Base-by-base conservation (phyloP, 164 flowering plant species). In the Magnolia kwangsiensis region DNA sequence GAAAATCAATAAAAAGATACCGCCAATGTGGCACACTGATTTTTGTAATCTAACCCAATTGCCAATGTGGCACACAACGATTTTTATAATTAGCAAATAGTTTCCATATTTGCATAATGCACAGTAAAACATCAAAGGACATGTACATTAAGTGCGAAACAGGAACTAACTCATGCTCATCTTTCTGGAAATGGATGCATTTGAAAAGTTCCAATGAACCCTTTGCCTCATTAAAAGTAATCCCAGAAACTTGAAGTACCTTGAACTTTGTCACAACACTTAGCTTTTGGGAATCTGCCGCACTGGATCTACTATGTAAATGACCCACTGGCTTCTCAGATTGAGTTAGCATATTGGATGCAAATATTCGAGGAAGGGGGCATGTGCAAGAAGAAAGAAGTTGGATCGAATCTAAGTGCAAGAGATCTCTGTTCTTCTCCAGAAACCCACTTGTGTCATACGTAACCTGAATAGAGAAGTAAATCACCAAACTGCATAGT, bases 211-310 rank as follows among this genome's bases (percentile, higher is more conserved):
- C 18, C 61, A 8, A 55, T 11, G 61, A 55, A 55, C 18, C 61
- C 13, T 11, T 55, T 55, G 16, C 18, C 18, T 55, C 13, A 55
- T 55, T 55, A 16, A 55, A 55, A 55, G 61, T 11, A 16, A 55
- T 8, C 61, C 45, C 18, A 55, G 61, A 55, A 55, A 16, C 61
- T 55, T 55, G 16, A 55, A 11, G 16, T 84, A 94, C 99, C 98
- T 94, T 96, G 72, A 96, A 96, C 81, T 96, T 96, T 71, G 94
- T 92, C 0, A 93, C 91, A 82, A 96, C 99, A 87, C 99, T 96
- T 67, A 90, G 84, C 83, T 91, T 91, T 72, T 94, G 99, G 75
- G 93, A 91, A 78, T 96, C 99, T 75, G 94, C 98, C 78, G 98
- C 98, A 80, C 96, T 96, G 50, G 95, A 88, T 84, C 87, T 96